These are phyloP conservation scores for Osmanthus fragrans DNA, from an alignment of 257 asterid species.

Conservation along the genomic window DNA sequence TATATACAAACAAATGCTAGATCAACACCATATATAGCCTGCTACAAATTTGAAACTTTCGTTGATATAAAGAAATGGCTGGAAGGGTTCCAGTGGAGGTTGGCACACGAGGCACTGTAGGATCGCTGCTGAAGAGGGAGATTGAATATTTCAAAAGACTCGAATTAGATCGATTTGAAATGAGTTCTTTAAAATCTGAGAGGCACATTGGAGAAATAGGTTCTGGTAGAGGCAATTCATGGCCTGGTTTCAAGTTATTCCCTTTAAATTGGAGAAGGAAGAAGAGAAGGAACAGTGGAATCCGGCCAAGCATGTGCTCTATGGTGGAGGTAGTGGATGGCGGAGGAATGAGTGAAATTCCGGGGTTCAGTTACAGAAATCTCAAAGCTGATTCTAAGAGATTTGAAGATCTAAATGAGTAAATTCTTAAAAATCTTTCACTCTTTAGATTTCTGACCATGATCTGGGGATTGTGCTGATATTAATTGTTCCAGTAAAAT, in stretches of 20 bases:
- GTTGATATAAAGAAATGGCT: constrained; percentile 39
- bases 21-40: not conserved
- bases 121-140: constrained; percentile 83
- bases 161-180: constrained; percentile 39
- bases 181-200: constrained; percentile 29
- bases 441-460: not conserved
- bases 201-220: constrained; percentile 32
- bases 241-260: constrained; percentile 57
- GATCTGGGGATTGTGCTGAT: not conserved
- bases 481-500: not conserved
- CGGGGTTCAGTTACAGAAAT: constrained; percentile 59
- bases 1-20: not conserved
- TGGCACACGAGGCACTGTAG: constrained; percentile 81
- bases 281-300: constrained; percentile 54
- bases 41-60: not conserved
- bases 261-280: constrained; percentile 50
- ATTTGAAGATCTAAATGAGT: constrained; percentile 33
- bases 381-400: constrained; percentile 68
- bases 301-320: constrained; percentile 41
- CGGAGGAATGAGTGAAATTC: constrained; percentile 34
- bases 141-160: constrained; percentile 65
- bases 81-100: constrained; percentile 51
- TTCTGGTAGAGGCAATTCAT: constrained; percentile 34
- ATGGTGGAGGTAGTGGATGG: constrained; percentile 35
- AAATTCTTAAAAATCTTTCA: not conserved